phyloP scores from a whole-genome alignment of 2,329 filamentous ascomycete genomes.

The Xylaria sp. region DNA sequence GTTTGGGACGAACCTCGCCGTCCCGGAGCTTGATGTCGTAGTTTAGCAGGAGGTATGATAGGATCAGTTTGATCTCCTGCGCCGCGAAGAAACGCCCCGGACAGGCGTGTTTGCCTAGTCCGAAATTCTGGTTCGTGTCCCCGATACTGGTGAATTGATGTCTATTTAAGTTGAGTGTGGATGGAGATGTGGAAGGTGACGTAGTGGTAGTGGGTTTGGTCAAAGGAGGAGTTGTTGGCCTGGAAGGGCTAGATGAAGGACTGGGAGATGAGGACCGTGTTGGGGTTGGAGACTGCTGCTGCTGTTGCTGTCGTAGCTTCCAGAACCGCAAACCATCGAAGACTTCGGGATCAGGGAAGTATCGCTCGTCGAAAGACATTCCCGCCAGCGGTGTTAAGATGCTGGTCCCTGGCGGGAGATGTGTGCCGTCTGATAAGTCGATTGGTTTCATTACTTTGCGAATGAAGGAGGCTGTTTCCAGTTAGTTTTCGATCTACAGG shows the following conservation, averaged over 20 bases:
- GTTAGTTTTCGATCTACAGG: slow-evolving; percentile 23
- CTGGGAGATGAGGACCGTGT: slow-evolving; percentile 27
- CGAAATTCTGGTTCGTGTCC: slow-evolving; percentile 53
- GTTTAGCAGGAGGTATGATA: slow-evolving; percentile 55
- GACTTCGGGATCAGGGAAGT: slow-evolving; percentile 50
- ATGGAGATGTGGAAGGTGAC: not conserved
- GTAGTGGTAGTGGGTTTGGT: not conserved
- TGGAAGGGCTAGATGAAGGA: slow-evolving; percentile 34
- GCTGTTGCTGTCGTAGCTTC: slow-evolving; percentile 48
- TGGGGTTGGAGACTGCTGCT: slow-evolving; percentile 18
- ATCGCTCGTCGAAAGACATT: slow-evolving; percentile 52
- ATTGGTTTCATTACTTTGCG: slow-evolving; percentile 63
- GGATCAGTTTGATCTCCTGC: slow-evolving; percentile 59
- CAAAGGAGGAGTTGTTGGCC: not conserved
- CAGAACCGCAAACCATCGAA: slow-evolving; percentile 56
- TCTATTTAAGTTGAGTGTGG: slow-evolving; percentile 18
- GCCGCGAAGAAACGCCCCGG: slow-evolving; percentile 59
- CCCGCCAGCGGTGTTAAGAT: slow-evolving; percentile 56
- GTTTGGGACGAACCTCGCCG: slow-evolving; percentile 45
- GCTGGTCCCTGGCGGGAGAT: slow-evolving; percentile 57
- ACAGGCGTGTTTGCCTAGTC: slow-evolving; percentile 55
- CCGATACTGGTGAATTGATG: slow-evolving; percentile 52
- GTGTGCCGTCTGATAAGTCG: slow-evolving; percentile 65
- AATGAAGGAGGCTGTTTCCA: slow-evolving; percentile 55
- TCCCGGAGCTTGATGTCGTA: slow-evolving; percentile 53